These are phyloP conservation scores for Phytophthora kernoviae DNA, from an alignment of 352 stramenopile genomes.

Conservation along the genomic window DNA sequence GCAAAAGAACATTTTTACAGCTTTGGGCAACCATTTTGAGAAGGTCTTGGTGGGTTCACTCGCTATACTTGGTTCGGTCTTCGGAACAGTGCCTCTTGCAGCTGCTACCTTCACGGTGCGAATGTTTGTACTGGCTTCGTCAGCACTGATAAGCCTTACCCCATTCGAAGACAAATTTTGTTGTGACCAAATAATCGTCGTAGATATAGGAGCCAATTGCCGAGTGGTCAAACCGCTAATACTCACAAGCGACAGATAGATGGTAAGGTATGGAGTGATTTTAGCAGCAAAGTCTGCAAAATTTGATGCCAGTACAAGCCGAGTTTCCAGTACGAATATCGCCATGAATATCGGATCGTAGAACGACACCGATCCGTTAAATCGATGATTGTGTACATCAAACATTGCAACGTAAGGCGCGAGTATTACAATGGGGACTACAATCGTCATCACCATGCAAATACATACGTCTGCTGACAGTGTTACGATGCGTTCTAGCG, in stretches of 20 bases:
- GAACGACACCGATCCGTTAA: not conserved
- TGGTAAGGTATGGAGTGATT: not conserved
- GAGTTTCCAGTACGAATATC: slow-evolving; percentile 2
- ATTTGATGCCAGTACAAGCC: slow-evolving; percentile 1
- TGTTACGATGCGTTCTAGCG: slow-evolving; percentile 1
- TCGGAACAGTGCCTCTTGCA: too few species aligned
- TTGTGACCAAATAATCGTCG: not conserved
- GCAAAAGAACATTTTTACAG: not conserved
- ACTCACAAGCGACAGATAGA: slow-evolving; percentile 1
- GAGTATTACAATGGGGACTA: not conserved
- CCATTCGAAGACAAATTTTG: too few species aligned
- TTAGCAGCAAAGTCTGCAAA: not conserved
- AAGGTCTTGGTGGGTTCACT: not conserved
- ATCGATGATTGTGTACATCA: not conserved
- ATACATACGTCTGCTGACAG: slow-evolving; percentile 4
- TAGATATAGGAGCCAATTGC: not conserved
- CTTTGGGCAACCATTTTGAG: not conserved
- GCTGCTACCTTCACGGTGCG: too few species aligned
- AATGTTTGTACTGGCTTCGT: not conserved
- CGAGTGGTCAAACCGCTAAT: not conserved
- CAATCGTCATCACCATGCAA: slow-evolving; percentile 7
- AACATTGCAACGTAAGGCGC: not conserved
- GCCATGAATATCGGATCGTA: slow-evolving; percentile 7
- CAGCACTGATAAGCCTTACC: not conserved
- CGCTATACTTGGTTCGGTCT: not conserved